Evolutionary conservation across 192 early-diverging fungal species (phyloP).

Genomic region (Backusella liffmaniae): DNA sequence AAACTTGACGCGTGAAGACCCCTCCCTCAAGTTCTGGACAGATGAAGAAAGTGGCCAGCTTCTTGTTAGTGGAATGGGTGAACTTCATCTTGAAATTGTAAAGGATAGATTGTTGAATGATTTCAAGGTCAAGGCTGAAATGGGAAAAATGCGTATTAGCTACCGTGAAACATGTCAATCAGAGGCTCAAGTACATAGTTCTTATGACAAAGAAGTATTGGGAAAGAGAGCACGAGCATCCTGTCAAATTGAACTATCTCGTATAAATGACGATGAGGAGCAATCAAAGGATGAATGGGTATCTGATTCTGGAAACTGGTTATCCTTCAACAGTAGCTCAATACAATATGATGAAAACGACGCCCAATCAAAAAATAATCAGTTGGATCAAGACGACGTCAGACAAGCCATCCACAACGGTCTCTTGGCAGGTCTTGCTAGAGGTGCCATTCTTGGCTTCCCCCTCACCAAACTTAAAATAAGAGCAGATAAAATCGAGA

Average conservation of each 20-base stretch:
- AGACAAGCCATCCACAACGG: slow-evolving; percentile 61
- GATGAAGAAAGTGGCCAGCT: slow-evolving; percentile 89
- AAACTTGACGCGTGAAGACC: slow-evolving; percentile 83
- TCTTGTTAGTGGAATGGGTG: slow-evolving; percentile 90
- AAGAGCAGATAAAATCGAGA: slow-evolving; percentile 46
- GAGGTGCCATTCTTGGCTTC: slow-evolving; percentile 80
- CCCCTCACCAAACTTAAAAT: slow-evolving; percentile 66
- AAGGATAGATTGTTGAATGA: slow-evolving; percentile 80
- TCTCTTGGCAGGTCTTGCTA: slow-evolving; percentile 61
- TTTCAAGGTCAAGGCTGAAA: slow-evolving; percentile 72
- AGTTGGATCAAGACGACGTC: slow-evolving; percentile 30
- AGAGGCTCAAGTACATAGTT: slow-evolving; percentile 30
- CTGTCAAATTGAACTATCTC: slow-evolving; percentile 54
- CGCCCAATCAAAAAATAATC: background rate
- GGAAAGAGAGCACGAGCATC: slow-evolving; percentile 63
- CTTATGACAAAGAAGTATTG: slow-evolving; percentile 71
- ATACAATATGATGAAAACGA: background rate
- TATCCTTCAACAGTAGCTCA: slow-evolving; percentile 26
- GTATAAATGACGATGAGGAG: slow-evolving; percentile 40
- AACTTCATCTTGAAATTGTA: slow-evolving; percentile 90
- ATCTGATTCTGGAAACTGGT: slow-evolving; percentile 43
- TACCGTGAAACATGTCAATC: slow-evolving; percentile 77
- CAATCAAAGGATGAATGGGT: slow-evolving; percentile 9
- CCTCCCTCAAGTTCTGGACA: slow-evolving; percentile 68
- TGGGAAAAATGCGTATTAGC: slow-evolving; percentile 84